Evolutionary conservation across 2,329 filamentous ascomycete genomes (phyloP), one percentile per base, ranked within the genome.

Genomic region (Aaosphaeria pasadenensis): DNA sequence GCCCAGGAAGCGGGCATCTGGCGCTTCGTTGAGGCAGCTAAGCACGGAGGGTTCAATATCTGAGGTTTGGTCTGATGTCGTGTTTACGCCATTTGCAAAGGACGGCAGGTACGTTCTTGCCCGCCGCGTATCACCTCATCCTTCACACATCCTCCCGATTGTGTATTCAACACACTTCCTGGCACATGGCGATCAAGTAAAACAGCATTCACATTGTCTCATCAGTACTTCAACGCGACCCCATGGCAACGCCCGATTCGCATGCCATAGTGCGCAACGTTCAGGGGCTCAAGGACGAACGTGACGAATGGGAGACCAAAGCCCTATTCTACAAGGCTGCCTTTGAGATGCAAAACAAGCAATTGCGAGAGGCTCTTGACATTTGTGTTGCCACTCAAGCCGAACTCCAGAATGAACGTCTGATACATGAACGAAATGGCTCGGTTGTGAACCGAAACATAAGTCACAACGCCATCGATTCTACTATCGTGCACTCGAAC

Each of bases 1-100:
- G 89, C 89, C 1, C 77, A 84, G 57, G 75, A 81, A 35, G 87
- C 85, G 40, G 88, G 89, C 0, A 71, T 94, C 13, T 94, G 88
- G 89, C 77, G 89, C 17, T 89, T 94, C 64, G 84, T 86, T 49
- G 88, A 94, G 51, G 73, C 75, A 43, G 76, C 80, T 44, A 75
- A 77, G 52, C 77, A 84, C 57, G 76, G 77, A 39, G 78, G 77
- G 11, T 84, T 83, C 64, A 81, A 76, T 41, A 71, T 75, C 9
- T 69, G 54, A 67, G 24, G 11, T 7, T 24, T 24, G 17, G 17
- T 24, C 17, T 24, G 17, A 24, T 24, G 17, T 24, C 17, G 17
- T 24, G 17, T 24, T 24, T 24, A 24, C 17, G 17, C 17, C 17
- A 24, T 24, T 24, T 24, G 17, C 17, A 24, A 24, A 24, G 17